phyloP scores from a whole-genome alignment of 305 asterid species.

The Fraxinus floribunda region DNA sequence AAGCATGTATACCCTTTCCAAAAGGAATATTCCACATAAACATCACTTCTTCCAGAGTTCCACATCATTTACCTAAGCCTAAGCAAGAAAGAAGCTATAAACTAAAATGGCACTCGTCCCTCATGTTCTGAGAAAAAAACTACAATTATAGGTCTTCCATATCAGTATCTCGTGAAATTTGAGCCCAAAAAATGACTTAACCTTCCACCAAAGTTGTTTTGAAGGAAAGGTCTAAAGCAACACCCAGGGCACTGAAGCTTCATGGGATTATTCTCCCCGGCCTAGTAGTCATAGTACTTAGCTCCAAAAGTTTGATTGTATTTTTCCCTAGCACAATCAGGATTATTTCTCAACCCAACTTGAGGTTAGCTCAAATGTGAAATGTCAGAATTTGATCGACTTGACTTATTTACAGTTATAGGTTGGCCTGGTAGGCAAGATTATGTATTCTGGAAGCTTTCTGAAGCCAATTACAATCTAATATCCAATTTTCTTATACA shows the following conservation, averaged over 20 bases:
- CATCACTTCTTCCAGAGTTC: neutral
- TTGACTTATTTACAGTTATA: neutral
- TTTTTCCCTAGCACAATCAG: neutral
- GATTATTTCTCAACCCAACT: neutral
- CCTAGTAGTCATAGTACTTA: neutral
- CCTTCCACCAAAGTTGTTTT: neutral
- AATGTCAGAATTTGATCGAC: neutral
- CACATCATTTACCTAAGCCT: neutral
- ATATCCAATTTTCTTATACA: neutral
- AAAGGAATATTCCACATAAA: neutral
- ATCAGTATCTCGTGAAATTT: neutral
- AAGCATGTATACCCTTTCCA: neutral
- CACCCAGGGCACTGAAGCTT: neutral
- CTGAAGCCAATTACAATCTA: neutral
- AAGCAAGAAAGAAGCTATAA: neutral
- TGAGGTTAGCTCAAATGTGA: neutral
- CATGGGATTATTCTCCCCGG: neutral
- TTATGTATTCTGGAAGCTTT: neutral
- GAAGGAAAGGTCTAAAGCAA: neutral
- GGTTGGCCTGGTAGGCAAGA: neutral
- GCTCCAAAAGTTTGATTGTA: neutral
- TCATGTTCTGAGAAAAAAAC: neutral
- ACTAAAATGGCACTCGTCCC: neutral
- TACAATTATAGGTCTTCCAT: neutral
- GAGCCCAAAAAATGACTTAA: neutral